Percentiles rank a stretch among this genome's conserved stretches.
Evolutionary conservation across 345 rosid genomes (phyloP).

Genomic region (Rhodomyrtus tomentosa): DNA sequence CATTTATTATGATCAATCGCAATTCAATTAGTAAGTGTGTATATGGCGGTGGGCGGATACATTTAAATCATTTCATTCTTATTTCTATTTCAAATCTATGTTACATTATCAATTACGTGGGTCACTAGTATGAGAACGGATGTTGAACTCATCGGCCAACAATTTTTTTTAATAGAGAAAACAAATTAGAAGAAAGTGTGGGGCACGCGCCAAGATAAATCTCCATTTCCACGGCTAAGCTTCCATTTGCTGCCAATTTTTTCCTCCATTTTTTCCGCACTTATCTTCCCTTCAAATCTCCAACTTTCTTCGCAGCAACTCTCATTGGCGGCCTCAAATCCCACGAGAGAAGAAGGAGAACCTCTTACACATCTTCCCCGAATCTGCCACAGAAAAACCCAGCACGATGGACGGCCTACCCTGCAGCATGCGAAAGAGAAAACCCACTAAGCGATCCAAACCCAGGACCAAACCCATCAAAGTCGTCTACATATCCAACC

Average conservation of each 20-base stretch:
- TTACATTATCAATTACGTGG: too few species aligned
- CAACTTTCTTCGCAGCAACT: background rate
- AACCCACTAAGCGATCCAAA: slow-evolving; percentile 1
- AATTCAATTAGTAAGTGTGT: too few species aligned
- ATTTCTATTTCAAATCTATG: too few species aligned
- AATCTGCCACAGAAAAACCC: background rate
- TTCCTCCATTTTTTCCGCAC: background rate
- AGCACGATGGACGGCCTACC: background rate
- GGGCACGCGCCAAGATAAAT: background rate
- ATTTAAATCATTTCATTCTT: too few species aligned
- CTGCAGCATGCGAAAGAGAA: background rate
- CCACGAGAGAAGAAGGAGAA: background rate
- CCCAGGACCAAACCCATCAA: slow-evolving; percentile 12
- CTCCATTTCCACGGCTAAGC: background rate
- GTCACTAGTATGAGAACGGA: too few species aligned
- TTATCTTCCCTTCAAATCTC: background rate
- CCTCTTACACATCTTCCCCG: background rate
- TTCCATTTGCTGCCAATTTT: background rate
- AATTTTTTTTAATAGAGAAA: too few species aligned
- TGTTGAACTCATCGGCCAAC: too few species aligned
- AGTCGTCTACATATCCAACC: slow-evolving; percentile 46
- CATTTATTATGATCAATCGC: too few species aligned
- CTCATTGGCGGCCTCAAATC: background rate
- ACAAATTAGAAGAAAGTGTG: background rate
- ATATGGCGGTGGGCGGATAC: too few species aligned